Evolutionary conservation across 768 basidiomycete species (phyloP), one percentile per base, ranked within the genome.

Genomic region (Termitomyces titanicus): DNA sequence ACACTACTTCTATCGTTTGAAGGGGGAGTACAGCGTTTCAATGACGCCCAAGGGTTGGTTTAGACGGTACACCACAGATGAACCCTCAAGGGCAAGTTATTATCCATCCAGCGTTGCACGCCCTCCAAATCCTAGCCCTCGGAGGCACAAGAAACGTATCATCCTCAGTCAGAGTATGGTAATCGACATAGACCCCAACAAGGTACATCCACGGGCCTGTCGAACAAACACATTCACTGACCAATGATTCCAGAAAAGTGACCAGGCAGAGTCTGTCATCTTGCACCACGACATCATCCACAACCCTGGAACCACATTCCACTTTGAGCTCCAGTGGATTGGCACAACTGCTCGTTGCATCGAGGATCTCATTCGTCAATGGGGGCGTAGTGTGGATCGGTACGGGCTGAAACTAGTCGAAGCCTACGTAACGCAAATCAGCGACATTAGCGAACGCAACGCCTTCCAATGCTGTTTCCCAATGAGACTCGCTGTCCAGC

Each of bases 251-350:
- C 71, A 90, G 86, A 81, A 80, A 71, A 94, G 91, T 64, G 88
- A 92, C 68, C 88, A 92, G 63, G 90, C 93, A 0, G 94, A 97
- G 70, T 81, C 86, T 3, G 89, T 92, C 17, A 80, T 95, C 29
- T 76, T 98, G 24, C 95, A 98, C 67, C 86, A 95, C 69, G 97
- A 98, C 70, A 83, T 97, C 54, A 89, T 96, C 50, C 96, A 98
- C 69, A 98, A 98, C 64, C 90, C 93, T 0, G 82, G 79, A n/a
- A 96, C 89, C 27, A 92, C 90, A 55, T 97, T 97, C 73, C 96
- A 98, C 69, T 94, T 98, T 63, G 95, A 99, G 70, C 77, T 99
- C 27, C 92, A 96, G 58, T 99, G 97, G 96, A 88, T 98, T 38
- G 94, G 93, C 2, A 89, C 94, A 2, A 94, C 94, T 1, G 93